A percentile compares a stretch with the other conserved stretches of the same genome.
Conservation (phyloP, 768 basidiomycete species). For the Terana coerulea region DNA sequence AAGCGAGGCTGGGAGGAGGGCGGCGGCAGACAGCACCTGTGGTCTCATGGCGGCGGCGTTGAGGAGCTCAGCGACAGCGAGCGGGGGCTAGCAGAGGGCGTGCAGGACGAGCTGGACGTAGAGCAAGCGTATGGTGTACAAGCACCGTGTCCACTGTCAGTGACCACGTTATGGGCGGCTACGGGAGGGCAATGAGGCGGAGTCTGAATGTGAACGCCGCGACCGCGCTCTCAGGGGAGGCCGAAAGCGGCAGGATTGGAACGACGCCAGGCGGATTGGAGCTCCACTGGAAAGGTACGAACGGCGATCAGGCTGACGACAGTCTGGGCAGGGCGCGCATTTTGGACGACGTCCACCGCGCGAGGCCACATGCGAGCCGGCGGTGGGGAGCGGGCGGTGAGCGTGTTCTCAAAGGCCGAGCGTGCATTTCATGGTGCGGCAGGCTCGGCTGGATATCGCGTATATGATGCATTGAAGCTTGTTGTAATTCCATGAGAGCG, state of each 20-base stretch:
- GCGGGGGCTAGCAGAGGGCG: neutral
- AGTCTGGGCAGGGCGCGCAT: no score
- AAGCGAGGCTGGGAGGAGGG: slow-evolving; percentile 32
- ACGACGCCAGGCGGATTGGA: slow-evolving; percentile 6
- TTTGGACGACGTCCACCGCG: neutral
- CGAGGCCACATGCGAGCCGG: neutral
- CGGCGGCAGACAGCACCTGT: slow-evolving; percentile 18
- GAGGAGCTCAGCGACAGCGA: neutral
- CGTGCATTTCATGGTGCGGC: neutral
- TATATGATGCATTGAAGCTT: slow-evolving; percentile 2
- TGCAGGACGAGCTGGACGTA: neutral
- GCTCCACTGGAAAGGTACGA: slow-evolving; percentile 9
- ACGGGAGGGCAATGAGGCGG: neutral
- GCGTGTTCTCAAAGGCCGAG: neutral
- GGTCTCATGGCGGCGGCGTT: neutral
- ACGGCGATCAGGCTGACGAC: no score
- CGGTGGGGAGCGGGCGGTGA: neutral
- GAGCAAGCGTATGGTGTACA: neutral
- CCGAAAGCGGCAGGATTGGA: slow-evolving; percentile 1
- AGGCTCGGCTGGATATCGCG: slow-evolving; percentile 13
- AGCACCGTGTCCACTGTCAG: no score
- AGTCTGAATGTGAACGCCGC: slow-evolving; percentile 9
- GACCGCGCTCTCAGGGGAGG: slow-evolving; percentile 1
- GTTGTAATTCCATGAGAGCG: slow-evolving; percentile 3
- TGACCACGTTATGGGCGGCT: neutral